These are phyloP conservation scores for Chenopodium album DNA, from an alignment of 148 eudicot species.

Conservation along the genomic window DNA sequence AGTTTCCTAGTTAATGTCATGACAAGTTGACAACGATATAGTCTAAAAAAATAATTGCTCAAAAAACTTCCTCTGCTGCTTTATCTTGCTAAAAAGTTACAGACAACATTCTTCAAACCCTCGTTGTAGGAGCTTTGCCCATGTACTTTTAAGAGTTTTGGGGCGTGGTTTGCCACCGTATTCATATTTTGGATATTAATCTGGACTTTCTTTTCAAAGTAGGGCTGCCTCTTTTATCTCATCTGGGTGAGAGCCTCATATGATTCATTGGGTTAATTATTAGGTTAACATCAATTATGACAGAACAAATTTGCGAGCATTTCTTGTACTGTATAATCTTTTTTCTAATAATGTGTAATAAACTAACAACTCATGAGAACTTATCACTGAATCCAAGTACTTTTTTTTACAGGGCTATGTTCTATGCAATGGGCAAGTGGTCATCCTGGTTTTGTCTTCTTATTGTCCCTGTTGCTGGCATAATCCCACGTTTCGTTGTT, in stretches of 20 bases:
- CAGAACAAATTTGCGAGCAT: neutral
- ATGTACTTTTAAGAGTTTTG: no score
- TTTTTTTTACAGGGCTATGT: constrained; percentile 69
- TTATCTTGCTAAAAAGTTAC: neutral
- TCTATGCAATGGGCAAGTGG: constrained; percentile 42
- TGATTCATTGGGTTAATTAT: neutral
- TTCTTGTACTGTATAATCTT: neutral
- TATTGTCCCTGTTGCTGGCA: constrained; percentile 49
- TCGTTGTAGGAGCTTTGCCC: neutral
- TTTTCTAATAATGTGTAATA: neutral
- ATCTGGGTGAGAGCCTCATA: neutral
- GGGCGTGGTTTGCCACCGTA: no score
- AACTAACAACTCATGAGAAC: neutral
- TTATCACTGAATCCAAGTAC: neutral
- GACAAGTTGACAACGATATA: no score
- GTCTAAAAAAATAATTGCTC: neutral
- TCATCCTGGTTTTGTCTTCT: constrained; percentile 76
- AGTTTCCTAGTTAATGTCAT: no score
- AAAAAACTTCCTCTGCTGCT: neutral
- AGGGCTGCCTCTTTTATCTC: neutral
- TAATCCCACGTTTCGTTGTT: constrained; percentile 75
- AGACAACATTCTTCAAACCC: neutral
- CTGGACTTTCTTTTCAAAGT: neutral
- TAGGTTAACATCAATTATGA: neutral
- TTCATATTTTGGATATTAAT: no score